A percentile compares a stretch with the other conserved stretches of the same genome.
phyloP scores from a whole-genome alignment of 2,329 filamentous ascomycete species.

The Exophiala oligosperma region DNA sequence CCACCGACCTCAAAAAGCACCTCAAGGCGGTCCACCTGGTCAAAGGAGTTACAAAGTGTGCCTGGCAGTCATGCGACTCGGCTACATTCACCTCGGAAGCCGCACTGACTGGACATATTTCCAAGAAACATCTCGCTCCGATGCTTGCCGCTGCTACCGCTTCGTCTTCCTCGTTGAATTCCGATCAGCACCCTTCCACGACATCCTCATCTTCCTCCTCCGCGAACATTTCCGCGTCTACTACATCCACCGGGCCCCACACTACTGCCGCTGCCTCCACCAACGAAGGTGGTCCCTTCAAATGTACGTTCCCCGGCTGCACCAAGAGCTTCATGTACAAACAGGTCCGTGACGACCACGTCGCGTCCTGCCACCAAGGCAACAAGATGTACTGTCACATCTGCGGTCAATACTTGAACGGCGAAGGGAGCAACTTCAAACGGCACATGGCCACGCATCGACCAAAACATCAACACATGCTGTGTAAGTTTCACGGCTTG shows the following conservation, averaged over 20 bases:
- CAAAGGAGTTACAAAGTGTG: conserved; percentile 27
- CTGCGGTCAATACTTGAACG: conserved; percentile 29
- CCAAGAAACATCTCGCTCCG: conserved; percentile 30
- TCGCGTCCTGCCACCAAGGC: conserved; percentile 25
- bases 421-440: conserved; percentile 30
- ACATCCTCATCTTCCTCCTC: background rate
- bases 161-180: background rate
- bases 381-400: conserved; percentile 30
- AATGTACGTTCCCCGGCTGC: conserved; percentile 30
- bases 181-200: too few relatives aligned
- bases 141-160: conserved; percentile 13
- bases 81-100: conserved; percentile 29
- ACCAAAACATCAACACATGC: conserved; percentile 29
- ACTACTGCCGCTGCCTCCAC: conserved; percentile 8
- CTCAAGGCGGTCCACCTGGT: conserved; percentile 27
- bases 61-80: conserved; percentile 26
- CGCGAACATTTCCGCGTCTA: background rate
- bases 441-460: conserved; percentile 30
- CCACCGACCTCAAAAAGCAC: conserved; percentile 30
- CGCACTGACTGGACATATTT: conserved; percentile 29
- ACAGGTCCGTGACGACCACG: conserved; percentile 29
- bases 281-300: conserved; percentile 24
- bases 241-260: background rate
- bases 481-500: conserved; percentile 28
- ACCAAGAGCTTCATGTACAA: conserved; percentile 32